Conservation (phyloP, 2,329 filamentous ascomycete species). For the Aspergillus costaricaensis region DNA sequence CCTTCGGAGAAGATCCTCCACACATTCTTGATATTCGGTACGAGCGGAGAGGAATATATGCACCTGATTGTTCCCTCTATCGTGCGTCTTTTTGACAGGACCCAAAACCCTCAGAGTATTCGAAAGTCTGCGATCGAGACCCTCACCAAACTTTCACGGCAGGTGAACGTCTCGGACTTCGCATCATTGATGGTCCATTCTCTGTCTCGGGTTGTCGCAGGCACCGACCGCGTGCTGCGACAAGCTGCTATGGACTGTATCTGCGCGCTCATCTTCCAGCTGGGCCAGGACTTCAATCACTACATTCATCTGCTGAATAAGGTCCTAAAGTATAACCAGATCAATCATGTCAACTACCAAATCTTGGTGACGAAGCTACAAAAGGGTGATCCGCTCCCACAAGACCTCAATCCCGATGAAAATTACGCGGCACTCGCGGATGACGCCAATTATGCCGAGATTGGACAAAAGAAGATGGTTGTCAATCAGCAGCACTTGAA, state of each 20-base stretch:
- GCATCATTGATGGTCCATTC: constrained; percentile 96
- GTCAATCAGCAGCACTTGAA: constrained; percentile 98
- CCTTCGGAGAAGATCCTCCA: constrained; percentile 90
- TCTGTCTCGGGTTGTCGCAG: constrained; percentile 76
- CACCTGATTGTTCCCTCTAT: constrained; percentile 96
- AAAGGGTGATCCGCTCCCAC: constrained; percentile 91
- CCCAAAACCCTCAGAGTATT: constrained; percentile 75
- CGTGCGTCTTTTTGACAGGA: constrained; percentile 89
- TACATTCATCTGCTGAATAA: constrained; percentile 95
- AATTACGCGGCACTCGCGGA: constrained; percentile 76
- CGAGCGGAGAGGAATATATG: constrained; percentile 98
- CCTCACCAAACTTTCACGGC: constrained; percentile 87
- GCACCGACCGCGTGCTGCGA: constrained; percentile 71
- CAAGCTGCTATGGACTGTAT: constrained; percentile 88
- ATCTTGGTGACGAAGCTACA: constrained; percentile 89
- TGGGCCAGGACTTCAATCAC: constrained; percentile 92
- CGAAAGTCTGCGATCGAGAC: constrained; percentile 91
- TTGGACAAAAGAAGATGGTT: constrained; percentile 88
- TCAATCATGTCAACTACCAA: constrained; percentile 88
- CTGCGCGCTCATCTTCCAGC: constrained; percentile 91
- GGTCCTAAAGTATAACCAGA: constrained; percentile 73
- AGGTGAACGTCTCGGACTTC: constrained; percentile 97
- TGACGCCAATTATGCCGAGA: constrained; percentile 78
- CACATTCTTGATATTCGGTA: constrained; percentile 92
- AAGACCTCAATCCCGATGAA: constrained; percentile 86